Evolutionary conservation across 306 rosid genomes (phyloP), one percentile per base, ranked within the genome.

Genomic region (Trichosanthes truncata): DNA sequence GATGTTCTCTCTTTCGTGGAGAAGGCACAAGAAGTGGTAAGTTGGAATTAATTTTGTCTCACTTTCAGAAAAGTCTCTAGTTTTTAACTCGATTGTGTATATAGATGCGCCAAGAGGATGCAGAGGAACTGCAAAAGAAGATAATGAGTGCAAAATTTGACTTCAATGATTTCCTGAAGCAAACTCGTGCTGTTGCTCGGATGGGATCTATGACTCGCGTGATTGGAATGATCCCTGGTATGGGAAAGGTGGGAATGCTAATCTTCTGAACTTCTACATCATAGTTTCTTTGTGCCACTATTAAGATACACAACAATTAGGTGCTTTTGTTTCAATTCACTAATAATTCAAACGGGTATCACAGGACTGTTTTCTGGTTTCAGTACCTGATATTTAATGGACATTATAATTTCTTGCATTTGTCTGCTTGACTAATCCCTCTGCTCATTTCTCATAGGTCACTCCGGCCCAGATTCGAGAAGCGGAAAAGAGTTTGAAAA

Each of bases 201-300:
- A 95, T 95, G 99, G 99, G 99, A 79, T 91, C 99, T n/a, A 89
- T 95, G 87, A 87, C 94, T 74, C 97, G 99, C 79, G 97, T 95
- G 86, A 78, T 95, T 76, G 97, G 99, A 87, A 95, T 95, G 99
- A 92, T 95, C 88, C 99, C 99, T 82, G 99, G 99, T 45, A 95
- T 95, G 99, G 93, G 92, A 20, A 95, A 95, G 97, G 99, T 95
- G 26, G 26, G 78, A 48, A 74, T 46, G 41, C 23, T 49, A 46
- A 49, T 31, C 36, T 74, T 74, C 23, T 29, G 25, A 74, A 74
- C 38, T 48, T 74, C 26, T 49, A 46, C 61, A 17, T 49, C 1
- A 8, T 73, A 26, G 57, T 73, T 26, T 74, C 36, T 48, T 25
- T 74, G 9, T 25, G 7, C 2, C 40, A 72, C 10, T n/a, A 23